A percentile compares a stretch with the other conserved stretches of the same genome.
phyloP scores from a whole-genome alignment of 2,329 filamentous ascomycete genomes.

The Diaporthe destruens region DNA sequence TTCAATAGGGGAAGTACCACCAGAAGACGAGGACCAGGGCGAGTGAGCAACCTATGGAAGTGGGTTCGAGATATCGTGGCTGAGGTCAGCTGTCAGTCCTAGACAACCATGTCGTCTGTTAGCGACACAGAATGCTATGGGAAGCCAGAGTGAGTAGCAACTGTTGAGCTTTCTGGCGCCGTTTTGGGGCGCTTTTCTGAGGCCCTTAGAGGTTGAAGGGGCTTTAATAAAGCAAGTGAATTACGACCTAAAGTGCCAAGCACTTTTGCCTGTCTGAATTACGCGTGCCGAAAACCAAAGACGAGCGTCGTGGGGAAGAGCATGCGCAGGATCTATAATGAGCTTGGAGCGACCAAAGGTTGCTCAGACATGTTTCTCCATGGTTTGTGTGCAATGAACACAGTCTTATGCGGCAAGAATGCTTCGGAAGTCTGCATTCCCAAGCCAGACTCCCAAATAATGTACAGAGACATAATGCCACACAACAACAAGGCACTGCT shows the following conservation, averaged over 20 bases:
- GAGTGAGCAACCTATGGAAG: not conserved
- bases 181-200: not conserved
- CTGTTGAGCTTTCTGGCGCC: not conserved
- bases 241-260: not conserved
- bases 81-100: not conserved
- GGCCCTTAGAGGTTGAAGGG: not conserved
- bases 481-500: not conserved
- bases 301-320: not conserved
- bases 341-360: not conserved
- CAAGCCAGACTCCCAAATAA: not conserved
- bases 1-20: constrained; percentile 50
- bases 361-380: not conserved
- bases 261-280: constrained; percentile 8
- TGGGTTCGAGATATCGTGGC: not conserved
- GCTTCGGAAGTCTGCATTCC: not conserved
- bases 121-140: too few species aligned
- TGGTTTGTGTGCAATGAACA: not conserved
- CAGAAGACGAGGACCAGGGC: constrained; percentile 49
- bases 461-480: constrained; percentile 20
- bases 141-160: not conserved
- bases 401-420: not conserved
- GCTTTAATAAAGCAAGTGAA: not conserved
- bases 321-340: not conserved
- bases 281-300: not conserved
- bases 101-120: too few species aligned